These are phyloP conservation scores for Linderina pennispora DNA, from an alignment of 192 early-diverging fungal species.

Conservation along the genomic window DNA sequence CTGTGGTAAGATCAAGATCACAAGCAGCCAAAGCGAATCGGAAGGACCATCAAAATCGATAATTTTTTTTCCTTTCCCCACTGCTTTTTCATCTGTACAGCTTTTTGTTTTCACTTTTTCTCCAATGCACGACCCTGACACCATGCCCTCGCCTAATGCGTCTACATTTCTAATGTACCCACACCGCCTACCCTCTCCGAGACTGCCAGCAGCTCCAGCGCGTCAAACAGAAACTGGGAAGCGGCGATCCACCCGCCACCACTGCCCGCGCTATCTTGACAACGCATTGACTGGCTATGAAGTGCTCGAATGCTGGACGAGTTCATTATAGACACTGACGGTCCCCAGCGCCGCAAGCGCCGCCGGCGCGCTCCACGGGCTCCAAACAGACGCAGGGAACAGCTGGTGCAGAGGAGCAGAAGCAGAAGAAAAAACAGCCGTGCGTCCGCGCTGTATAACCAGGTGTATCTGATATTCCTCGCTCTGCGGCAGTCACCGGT, in stretches of 20 bases:
- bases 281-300: conserved; percentile 36
- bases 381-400: not conserved
- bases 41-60: no score
- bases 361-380: no score
- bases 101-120: not conserved
- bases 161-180: no score
- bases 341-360: no score
- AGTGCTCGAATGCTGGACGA: conserved; percentile 40
- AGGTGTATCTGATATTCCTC: conserved; percentile 79
- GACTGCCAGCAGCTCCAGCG: no score
- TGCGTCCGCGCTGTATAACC: conserved; percentile 80
- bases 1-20: no score
- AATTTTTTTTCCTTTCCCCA: not conserved
- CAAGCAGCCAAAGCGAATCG: no score
- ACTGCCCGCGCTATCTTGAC: conserved; percentile 25
- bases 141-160: no score
- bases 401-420: not conserved
- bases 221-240: no score
- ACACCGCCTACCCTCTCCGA: no score
- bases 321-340: conserved; percentile 26
- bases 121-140: no score
- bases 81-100: not conserved
- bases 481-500: conserved; percentile 64
- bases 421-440: not conserved
- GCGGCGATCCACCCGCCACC: conserved; percentile 30